Evolutionary conservation across 2,329 filamentous ascomycete species (phyloP), one percentile per base, ranked within the genome.

Genomic region (Mollisia scopiformis): DNA sequence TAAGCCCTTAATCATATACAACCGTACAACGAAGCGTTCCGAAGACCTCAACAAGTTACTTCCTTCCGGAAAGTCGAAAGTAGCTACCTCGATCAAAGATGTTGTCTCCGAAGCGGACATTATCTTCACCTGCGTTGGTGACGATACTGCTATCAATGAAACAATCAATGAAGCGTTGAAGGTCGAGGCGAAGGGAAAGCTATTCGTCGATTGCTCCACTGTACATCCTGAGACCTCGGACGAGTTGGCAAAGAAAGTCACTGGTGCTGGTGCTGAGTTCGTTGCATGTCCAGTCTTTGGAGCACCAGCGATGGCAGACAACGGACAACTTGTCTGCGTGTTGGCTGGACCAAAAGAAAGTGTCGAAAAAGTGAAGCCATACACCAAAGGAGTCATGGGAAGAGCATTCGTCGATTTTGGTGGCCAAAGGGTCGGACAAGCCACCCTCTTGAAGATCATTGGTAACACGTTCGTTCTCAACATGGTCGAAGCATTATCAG

Each of bases 141-240:
- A 95, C 72, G 93, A 97, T 73, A 79, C 83, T 2, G 90, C 90
- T 5, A 86, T 96, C 46, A 82, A 86, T 59, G 77, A 82, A 4
- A 85, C 86, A 21, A 82, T 92, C 62, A 75, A 81, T 43, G 73
- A 80, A 2, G 83, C 89, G 30, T 77, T 92, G 3, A 69, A 83
- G 51, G 72, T 77, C 19, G 78, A 86, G 59, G 77, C 91, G 19
- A 80, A 80, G 28, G 87, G 86, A 63, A 97, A 96, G 78, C 79
- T 95, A 16, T 88, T 97, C 67, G 84, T 96, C 31, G 93, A 97
- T 72, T 93, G 90, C 81, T 95, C 91, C 3, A 97, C 93, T 27
- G 85, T 97, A 35, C 90, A 95, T 74, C 93, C 93, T 0, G 89
- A 93, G 58, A 92, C 90, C 3, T 91, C 90, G 1, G 84, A 91